Evolutionary conservation across 192 early-diverging fungal genomes (phyloP), one percentile per base, ranked within the genome.

Genomic region (Physocladia obscura): DNA sequence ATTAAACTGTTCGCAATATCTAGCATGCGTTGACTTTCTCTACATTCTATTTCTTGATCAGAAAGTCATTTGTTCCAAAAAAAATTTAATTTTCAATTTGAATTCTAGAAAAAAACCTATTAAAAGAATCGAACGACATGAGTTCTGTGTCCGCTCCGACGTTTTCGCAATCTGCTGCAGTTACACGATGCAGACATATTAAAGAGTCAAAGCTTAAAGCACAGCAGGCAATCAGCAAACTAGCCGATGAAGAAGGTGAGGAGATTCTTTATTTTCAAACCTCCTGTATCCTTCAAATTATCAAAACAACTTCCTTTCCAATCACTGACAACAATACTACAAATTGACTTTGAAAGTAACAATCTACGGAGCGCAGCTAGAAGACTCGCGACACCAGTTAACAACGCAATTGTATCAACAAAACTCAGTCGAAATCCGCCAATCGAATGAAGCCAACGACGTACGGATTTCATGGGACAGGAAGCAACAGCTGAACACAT

Each of bases 181-280:
- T 64, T 2, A 64, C 50, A 17, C 57, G 69, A 11, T 71, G 57
- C 69, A 35, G 29, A 39, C 60, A 50, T 34, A 34, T 71, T 39
- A 60, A 48, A 1, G 69, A 71, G 49, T 21, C 57, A 19, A 70
- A 70, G 57, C 57, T 70, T 24, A 70, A 70, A 56, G 68, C 68
- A 17, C 68, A 61, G 2, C 40, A 54, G 21, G 50, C 34, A 11
- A 22, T 70, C 29, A 52, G 51, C 54, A 70, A 70, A 48, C 57
- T 70, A 4, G 68, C 68, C 13, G 68, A 70, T 48, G 68, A 70
- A 38, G 68, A 70, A 49, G 68, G 68, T 60, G 47, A 17, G 21
- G 19, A 55, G n/a, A n/a, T n/a, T n/a, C 22, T 21, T 48, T 48
- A 48, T 48, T 48, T n/a, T 48, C 47, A n/a, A 48, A n/a, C 1